These are phyloP conservation scores for Fraxinus anomala DNA, from an alignment of 257 asterid genomes.

Conservation along the genomic window DNA sequence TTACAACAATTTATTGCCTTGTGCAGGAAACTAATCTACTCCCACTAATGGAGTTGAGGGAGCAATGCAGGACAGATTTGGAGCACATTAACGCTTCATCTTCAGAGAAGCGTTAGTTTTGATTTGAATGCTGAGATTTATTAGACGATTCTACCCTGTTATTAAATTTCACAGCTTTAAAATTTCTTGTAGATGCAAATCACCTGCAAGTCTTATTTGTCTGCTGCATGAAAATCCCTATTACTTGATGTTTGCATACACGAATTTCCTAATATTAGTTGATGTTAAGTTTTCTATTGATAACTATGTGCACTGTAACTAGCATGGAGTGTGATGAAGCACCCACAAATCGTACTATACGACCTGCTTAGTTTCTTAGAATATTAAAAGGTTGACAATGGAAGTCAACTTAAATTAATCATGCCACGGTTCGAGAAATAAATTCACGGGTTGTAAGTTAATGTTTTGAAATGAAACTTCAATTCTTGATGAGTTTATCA, in stretches of 20 bases:
- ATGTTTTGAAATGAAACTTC: too few relatives aligned
- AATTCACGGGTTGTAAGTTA: too few relatives aligned
- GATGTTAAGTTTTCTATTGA: too few relatives aligned
- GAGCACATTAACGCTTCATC: conserved; percentile 37
- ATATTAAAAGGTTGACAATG: too few relatives aligned
- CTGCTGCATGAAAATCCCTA: not conserved
- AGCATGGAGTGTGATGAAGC: too few relatives aligned
- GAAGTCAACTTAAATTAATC: too few relatives aligned
- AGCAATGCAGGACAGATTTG: conserved; percentile 59
- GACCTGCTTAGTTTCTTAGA: too few relatives aligned
- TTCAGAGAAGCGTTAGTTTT: conserved; percentile 40
- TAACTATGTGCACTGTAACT: too few relatives aligned
- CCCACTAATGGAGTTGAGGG: conserved; percentile 59
- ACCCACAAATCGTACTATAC: too few relatives aligned
- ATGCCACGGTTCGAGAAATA: too few relatives aligned
- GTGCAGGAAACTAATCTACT: conserved; percentile 61
- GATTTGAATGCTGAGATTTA: conserved; percentile 27
- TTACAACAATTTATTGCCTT: conserved; percentile 6
- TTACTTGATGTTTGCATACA: not conserved
- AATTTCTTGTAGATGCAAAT: conserved; percentile 17
- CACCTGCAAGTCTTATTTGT: conserved; percentile 1
- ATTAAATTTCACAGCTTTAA: not conserved
- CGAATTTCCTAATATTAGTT: too few relatives aligned
- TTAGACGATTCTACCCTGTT: conserved; percentile 16
- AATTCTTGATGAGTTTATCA: too few relatives aligned